Conservation (phyloP, 2,329 filamentous ascomycete species). For the Exophiala spinifera region DNA sequence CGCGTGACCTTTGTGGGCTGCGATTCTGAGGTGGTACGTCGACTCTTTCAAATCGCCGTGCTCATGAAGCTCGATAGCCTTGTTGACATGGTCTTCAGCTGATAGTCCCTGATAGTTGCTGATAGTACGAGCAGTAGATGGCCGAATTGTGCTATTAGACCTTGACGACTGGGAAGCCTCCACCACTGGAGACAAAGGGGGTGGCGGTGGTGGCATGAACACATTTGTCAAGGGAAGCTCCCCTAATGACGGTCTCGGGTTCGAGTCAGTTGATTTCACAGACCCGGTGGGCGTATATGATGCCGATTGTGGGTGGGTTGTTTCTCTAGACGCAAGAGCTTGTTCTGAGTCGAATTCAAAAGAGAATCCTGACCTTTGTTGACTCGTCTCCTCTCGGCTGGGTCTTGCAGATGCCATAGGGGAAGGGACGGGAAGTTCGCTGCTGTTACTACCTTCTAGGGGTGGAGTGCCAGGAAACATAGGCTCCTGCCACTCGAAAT, state of each 20-base stretch:
- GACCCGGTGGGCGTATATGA: slow-evolving; percentile 19
- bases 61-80: slow-evolving; percentile 87
- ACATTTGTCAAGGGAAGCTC: slow-evolving; percentile 3
- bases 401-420: slow-evolving; percentile 19
- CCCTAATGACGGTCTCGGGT: slow-evolving; percentile 14
- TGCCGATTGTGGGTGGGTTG: slow-evolving; percentile 10
- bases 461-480: slow-evolving; percentile 42
- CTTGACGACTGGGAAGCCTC: slow-evolving; percentile 55
- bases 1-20: slow-evolving; percentile 78
- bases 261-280: slow-evolving; percentile 14
- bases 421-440: slow-evolving; percentile 15
- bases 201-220: slow-evolving; percentile 16
- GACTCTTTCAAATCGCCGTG: slow-evolving; percentile 85
- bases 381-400: slow-evolving; percentile 17
- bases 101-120: slow-evolving; percentile 33
- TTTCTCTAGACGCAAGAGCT: slow-evolving; percentile 1
- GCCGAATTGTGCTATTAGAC: slow-evolving; percentile 62
- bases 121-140: slow-evolving; percentile 33
- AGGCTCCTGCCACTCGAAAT: slow-evolving; percentile 64
- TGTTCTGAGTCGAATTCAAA: slow-evolving; percentile 24
- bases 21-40: slow-evolving; percentile 89
- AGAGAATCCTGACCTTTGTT: slow-evolving; percentile 19
- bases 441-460: slow-evolving; percentile 22
- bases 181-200: slow-evolving; percentile 33
- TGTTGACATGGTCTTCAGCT: slow-evolving; percentile 81